Percentiles rank a stretch among this genome's conserved stretches.
phyloP scores from a whole-genome alignment of 2,329 filamentous ascomycete genomes.

The Pseudohalonectria lignicola region DNA sequence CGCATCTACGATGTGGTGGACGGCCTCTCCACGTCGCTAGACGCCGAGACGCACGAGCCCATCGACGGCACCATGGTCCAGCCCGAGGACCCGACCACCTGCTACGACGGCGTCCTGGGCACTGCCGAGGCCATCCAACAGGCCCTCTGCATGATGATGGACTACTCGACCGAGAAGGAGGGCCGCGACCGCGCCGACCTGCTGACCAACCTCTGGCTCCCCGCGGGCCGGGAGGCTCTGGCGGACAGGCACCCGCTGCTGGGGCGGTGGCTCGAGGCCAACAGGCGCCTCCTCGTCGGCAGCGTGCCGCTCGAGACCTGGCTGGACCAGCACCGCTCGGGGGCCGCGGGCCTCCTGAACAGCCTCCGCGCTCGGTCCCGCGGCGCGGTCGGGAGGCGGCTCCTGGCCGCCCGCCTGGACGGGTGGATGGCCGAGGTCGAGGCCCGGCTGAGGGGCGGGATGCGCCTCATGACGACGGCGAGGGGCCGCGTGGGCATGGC shows the following conservation, averaged over 20 bases:
- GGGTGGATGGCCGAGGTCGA: not conserved
- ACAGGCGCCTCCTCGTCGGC: not conserved
- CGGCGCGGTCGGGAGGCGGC: not conserved
- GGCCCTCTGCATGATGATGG: not conserved
- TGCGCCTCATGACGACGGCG: conserved; percentile 1
- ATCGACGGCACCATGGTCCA: not conserved
- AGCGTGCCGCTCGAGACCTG: not conserved
- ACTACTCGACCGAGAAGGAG: not conserved
- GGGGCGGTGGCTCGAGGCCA: not conserved
- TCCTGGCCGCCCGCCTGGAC: not conserved
- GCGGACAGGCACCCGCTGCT: not conserved
- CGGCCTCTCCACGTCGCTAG: not conserved
- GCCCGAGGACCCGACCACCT: not conserved
- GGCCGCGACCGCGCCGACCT: not conserved
- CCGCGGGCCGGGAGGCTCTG: not conserved
- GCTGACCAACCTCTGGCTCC: not conserved
- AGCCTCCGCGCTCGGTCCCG: not conserved
- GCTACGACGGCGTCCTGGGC: not conserved
- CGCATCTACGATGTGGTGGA: not conserved
- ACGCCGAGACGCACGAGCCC: not conserved
- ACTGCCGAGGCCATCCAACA: conserved; percentile 1
- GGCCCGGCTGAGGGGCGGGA: not conserved
- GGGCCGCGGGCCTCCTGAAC: not conserved
- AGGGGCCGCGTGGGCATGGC: not conserved
- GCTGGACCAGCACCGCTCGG: conserved; percentile 1